Conservation (phyloP, 2,329 filamentous ascomycete genomes). For the Colletotrichum zoysiae region DNA sequence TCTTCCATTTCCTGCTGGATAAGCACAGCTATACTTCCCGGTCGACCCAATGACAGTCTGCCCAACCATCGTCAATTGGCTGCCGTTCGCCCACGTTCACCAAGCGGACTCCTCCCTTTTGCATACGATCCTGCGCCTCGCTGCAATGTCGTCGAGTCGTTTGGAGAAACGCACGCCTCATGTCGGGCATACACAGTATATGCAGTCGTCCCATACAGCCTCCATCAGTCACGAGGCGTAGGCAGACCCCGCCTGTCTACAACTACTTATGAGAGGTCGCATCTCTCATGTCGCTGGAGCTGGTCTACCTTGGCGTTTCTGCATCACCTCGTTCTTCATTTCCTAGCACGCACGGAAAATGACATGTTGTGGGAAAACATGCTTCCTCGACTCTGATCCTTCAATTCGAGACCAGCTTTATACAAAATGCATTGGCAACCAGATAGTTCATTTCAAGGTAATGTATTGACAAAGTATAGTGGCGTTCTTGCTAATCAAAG, state of each 20-base stretch:
- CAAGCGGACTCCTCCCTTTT: constrained; percentile 11
- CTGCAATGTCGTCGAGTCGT: constrained; percentile 27
- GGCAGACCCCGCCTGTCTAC: background rate
- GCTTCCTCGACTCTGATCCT: background rate
- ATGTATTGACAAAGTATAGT: background rate
- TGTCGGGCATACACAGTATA: constrained; percentile 17
- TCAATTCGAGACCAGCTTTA: background rate
- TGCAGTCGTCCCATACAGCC: background rate
- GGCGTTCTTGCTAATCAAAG: background rate
- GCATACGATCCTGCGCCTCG: constrained; percentile 26
- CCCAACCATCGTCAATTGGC: constrained; percentile 27
- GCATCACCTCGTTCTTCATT: background rate
- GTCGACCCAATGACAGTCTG: constrained; percentile 7
- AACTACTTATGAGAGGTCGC: constrained; percentile 22
- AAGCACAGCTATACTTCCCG: background rate
- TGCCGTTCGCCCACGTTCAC: constrained; percentile 35
- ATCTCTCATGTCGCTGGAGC: constrained; percentile 7
- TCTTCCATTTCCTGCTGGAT: background rate
- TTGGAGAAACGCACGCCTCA: constrained; percentile 24
- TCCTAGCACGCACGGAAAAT: background rate
- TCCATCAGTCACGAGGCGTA: constrained; percentile 15
- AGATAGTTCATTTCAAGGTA: background rate
- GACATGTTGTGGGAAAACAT: background rate
- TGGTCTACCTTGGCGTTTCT: constrained; percentile 13
- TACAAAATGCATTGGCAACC: background rate